Conservation (phyloP, 1,284 basidiomycete species). For the Pterulicium gracile region DNA sequence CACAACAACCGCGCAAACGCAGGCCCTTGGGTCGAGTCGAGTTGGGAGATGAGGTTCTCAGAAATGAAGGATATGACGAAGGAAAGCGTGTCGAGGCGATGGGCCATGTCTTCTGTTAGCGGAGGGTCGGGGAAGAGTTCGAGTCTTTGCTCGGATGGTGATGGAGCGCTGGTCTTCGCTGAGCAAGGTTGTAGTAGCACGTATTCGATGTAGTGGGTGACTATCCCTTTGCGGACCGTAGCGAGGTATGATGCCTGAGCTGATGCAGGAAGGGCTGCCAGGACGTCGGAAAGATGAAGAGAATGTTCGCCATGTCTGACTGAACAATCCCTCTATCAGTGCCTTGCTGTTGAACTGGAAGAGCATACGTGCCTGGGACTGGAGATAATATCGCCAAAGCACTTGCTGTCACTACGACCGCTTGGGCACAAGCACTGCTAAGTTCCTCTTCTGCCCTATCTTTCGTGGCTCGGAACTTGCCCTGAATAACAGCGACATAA, state of each 20-base stretch:
- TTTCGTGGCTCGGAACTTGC: slow-evolving; percentile 38
- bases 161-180: slow-evolving; percentile 24
- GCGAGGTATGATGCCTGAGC: slow-evolving; percentile 45
- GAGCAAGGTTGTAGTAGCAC: slow-evolving; percentile 41
- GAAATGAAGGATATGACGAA: slow-evolving; percentile 45
- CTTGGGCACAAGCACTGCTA: slow-evolving; percentile 51
- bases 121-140: slow-evolving; percentile 35
- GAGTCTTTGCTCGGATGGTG: slow-evolving; percentile 30
- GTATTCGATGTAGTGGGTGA: slow-evolving; percentile 45
- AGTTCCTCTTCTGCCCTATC: slow-evolving; percentile 54
- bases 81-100: slow-evolving; percentile 43
- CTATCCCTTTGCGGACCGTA: slow-evolving; percentile 28
- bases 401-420: slow-evolving; percentile 38
- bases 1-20: slow-evolving; percentile 41
- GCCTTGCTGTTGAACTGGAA: too few species aligned
- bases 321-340: too few species aligned
- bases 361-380: slow-evolving; percentile 39
- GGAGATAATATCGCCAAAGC: slow-evolving; percentile 37
- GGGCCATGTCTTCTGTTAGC: slow-evolving; percentile 23
- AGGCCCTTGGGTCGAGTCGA: slow-evolving; percentile 35
- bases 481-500: slow-evolving; percentile 24
- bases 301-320: slow-evolving; percentile 44
- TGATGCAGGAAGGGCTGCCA: slow-evolving; percentile 45
- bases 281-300: slow-evolving; percentile 41
- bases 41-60: slow-evolving; percentile 37